Conservation (phyloP, 768 basidiomycete genomes). For the Baorangia bicolor region DNA sequence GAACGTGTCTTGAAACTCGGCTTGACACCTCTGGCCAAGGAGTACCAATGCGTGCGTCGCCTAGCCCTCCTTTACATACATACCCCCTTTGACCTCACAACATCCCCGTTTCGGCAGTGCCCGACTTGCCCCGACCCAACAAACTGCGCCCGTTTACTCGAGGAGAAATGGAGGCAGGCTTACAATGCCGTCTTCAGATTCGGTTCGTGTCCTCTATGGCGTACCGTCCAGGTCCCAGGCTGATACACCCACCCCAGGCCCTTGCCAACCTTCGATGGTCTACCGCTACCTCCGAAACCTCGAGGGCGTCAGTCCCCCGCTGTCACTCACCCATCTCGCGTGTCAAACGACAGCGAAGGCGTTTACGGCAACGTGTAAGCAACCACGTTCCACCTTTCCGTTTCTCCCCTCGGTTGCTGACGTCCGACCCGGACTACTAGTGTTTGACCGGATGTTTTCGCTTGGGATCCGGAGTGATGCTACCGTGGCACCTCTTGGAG, state of each 20-base stretch:
- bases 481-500: slow-evolving; percentile 55
- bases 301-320: slow-evolving; percentile 87
- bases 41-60: slow-evolving; percentile 85
- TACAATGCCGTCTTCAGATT: slow-evolving; percentile 86
- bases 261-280: slow-evolving; percentile 89
- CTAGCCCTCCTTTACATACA: too few species aligned
- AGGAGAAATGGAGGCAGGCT: slow-evolving; percentile 92
- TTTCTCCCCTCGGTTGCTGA: background rate
- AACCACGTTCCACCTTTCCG: background rate
- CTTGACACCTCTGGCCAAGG: slow-evolving; percentile 82
- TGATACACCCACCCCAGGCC: too few species aligned
- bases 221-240: too few species aligned
- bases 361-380: slow-evolving; percentile 79
- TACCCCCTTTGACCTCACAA: background rate
- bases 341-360: slow-evolving; percentile 90
- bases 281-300: slow-evolving; percentile 88
- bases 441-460: slow-evolving; percentile 89
- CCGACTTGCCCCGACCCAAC: slow-evolving; percentile 78
- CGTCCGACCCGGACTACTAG: slow-evolving; percentile 38
- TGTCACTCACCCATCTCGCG: slow-evolving; percentile 79
- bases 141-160: slow-evolving; percentile 77
- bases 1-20: slow-evolving; percentile 93
- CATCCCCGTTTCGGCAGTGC: slow-evolving; percentile 48
- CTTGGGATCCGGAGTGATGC: slow-evolving; percentile 76
- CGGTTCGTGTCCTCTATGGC: slow-evolving; percentile 40